Base-by-base conservation (phyloP, 2,329 filamentous ascomycete genomes). In the Calonectria henricotiae region DNA sequence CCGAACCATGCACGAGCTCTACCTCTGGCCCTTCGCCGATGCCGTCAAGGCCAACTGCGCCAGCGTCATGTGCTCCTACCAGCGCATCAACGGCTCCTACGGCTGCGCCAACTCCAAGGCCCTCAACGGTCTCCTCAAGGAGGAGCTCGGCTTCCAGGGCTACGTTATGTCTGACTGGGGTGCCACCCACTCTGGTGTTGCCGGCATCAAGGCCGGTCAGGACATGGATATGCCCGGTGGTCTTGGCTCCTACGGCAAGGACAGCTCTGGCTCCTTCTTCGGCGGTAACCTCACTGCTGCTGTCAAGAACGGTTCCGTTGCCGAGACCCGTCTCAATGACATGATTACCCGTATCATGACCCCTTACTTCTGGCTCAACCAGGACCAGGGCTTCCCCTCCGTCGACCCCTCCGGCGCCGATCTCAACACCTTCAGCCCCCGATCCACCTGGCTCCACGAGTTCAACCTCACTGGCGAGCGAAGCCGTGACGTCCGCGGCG, bases 1-100 rank as follows among this genome's bases (percentile, higher is more conserved):
- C 78, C 82, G 89, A 7, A 89, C 89, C 9, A 82, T 91, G 68
- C 89, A 91, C 75, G 90, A 91, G 74, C 74, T 81, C 1, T 81
- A 82, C 73, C 80, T 81, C 41, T 81, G 80, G 80, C 80, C 80
- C 6, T 81, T 81, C 43, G 80, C 79, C 70, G 78, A 81, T 35
- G 80, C 80, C 15, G 77, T 78, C 58, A 76, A 75, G 51, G 80
- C 81, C 12, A 76, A 78, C 44, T 78, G 78, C n/a, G 73, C 80
- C 4, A 78, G 76, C 30, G 72, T 86, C 67, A 86, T 86, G 85
- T 86, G 85, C 78, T 78, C 80, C 3, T 86, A 85, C 72, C 82
- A 85, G 75, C 70, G 82, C 66, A 74, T 88, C 65, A 88, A 88
- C 74, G 84, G 84, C 37, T 85, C 84, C 0, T 88, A 85, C 73